Conservation (phyloP, 768 basidiomycete species). For the Mycena belliarum region DNA sequence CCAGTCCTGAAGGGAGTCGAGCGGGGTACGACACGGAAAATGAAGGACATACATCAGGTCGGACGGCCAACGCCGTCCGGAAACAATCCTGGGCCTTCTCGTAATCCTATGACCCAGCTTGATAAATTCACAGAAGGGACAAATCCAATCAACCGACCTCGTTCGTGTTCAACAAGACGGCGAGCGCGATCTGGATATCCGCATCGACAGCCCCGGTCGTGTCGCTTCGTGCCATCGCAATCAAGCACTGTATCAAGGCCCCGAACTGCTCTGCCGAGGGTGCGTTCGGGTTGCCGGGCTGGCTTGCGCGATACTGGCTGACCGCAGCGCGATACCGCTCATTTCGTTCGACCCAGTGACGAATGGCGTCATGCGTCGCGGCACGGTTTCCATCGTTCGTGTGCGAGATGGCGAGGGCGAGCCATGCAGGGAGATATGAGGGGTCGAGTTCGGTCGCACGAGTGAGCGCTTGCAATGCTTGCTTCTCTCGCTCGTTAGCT, state of each 20-base stretch:
- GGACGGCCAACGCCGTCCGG: conserved; percentile 78
- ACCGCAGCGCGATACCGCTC: conserved; percentile 53
- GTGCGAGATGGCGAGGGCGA: conserved; percentile 87
- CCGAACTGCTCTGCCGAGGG: conserved; percentile 43
- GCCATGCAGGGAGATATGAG: conserved; percentile 74
- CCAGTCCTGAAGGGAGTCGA: conserved; percentile 66
- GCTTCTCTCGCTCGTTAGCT: conserved; percentile 92
- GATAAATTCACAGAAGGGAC: not conserved
- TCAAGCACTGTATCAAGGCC: conserved; percentile 72
- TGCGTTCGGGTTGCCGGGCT: conserved; percentile 30
- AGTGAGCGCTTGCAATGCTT: conserved; percentile 83
- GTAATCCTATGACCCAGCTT: conserved; percentile 63
- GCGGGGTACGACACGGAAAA: not conserved
- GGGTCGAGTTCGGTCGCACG: conserved; percentile 84
- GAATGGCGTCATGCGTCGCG: conserved; percentile 77
- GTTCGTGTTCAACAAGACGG: conserved; percentile 87
- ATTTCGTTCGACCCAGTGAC: conserved; percentile 79
- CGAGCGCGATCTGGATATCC: conserved; percentile 93
- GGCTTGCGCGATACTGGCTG: conserved; percentile 36
- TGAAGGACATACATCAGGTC: conserved; percentile 69
- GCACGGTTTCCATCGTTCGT: conserved; percentile 84
- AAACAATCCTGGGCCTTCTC: conserved; percentile 94
- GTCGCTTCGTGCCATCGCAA: conserved; percentile 72
- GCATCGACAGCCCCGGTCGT: conserved; percentile 73
- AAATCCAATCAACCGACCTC: conserved; percentile 56